Evolutionary conservation across 202 grass and related monocot genomes (phyloP).

Genomic region (Schoenoplectus triqueter): DNA sequence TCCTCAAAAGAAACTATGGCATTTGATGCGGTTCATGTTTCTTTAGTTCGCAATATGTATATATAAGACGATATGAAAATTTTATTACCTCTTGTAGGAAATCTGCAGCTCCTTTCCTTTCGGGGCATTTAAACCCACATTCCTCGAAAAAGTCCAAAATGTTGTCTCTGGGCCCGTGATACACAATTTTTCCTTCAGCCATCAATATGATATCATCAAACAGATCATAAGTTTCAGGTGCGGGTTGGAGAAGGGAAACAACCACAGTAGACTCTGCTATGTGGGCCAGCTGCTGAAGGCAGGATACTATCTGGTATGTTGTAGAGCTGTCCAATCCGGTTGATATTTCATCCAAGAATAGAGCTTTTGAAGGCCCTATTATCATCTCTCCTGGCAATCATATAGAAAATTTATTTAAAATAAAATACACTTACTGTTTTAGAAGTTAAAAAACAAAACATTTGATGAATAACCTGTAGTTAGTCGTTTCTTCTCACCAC

Average conservation of each 20-base stretch:
- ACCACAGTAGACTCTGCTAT: conserved; percentile 71
- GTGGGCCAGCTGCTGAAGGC: conserved; percentile 82
- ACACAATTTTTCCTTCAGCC: conserved; percentile 80
- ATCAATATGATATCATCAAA: conserved; percentile 96
- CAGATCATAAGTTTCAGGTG: conserved; percentile 82
- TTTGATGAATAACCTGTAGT: conserved; percentile 60
- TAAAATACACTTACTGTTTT: background rate
- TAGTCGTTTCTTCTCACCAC: conserved; percentile 90
- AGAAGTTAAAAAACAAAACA: background rate
- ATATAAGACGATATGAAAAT: conserved; percentile 9
- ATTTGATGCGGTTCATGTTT: background rate
- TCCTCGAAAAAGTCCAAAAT: conserved; percentile 75
- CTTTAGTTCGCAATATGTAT: conserved; percentile 12
- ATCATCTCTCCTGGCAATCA: conserved; percentile 75
- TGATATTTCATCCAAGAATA: conserved; percentile 97
- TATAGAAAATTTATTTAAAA: conserved; percentile 25
- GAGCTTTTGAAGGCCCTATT: conserved; percentile 80
- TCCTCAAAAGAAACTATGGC: background rate
- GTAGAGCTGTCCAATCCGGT: conserved; percentile 91
- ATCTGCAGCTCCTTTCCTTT: conserved; percentile 80
- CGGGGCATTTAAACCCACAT: conserved; percentile 80
- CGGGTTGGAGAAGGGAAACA: conserved; percentile 85
- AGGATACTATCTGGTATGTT: conserved; percentile 80
- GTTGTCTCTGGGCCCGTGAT: conserved; percentile 59
- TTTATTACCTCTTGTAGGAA: conserved; percentile 86